These are phyloP conservation scores for Schizopora paradoxa DNA, from an alignment of 1,284 basidiomycete genomes.

Conservation along the genomic window DNA sequence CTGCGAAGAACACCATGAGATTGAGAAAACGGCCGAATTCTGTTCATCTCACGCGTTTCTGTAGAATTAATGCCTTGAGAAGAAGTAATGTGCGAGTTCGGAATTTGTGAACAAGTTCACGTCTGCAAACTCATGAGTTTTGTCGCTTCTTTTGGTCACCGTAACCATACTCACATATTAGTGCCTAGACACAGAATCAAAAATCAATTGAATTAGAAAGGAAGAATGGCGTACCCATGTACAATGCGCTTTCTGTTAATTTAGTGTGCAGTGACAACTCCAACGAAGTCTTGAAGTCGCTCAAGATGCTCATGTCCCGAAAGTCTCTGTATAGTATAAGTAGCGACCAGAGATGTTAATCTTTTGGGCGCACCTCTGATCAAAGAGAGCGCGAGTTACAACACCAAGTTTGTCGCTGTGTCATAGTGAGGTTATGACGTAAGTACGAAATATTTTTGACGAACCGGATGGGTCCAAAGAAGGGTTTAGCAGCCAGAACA, in stretches of 20 bases:
- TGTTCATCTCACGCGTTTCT: conserved; percentile 64
- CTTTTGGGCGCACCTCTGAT: conserved; percentile 50
- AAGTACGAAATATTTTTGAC: conserved; percentile 17
- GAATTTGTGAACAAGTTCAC: conserved; percentile 92
- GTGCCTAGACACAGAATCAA: conserved; percentile 50
- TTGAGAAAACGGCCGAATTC: background rate
- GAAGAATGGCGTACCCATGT: conserved; percentile 63
- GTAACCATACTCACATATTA: conserved; percentile 54
- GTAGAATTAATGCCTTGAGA: conserved; percentile 92
- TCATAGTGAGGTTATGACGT: conserved; percentile 14
- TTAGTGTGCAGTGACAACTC: conserved; percentile 64
- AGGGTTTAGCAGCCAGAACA: conserved; percentile 84
- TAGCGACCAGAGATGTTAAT: background rate
- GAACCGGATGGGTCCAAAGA: conserved; percentile 82
- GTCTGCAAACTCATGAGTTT: conserved; percentile 33
- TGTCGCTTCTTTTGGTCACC: conserved; percentile 1
- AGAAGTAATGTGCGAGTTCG: conserved; percentile 89
- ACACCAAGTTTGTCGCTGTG: conserved; percentile 89
- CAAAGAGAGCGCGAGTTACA: conserved; percentile 86
- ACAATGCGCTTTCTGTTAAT: conserved; percentile 75
- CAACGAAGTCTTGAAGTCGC: conserved; percentile 75
- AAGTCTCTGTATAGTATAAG: conserved; percentile 58
- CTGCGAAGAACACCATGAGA: conserved; percentile 34
- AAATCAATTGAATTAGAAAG: conserved; percentile 20
- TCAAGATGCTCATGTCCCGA: conserved; percentile 73